These are phyloP conservation scores for Scleromitrula shiraiana DNA, from an alignment of 2,329 filamentous ascomycete genomes.

Conservation along the genomic window DNA sequence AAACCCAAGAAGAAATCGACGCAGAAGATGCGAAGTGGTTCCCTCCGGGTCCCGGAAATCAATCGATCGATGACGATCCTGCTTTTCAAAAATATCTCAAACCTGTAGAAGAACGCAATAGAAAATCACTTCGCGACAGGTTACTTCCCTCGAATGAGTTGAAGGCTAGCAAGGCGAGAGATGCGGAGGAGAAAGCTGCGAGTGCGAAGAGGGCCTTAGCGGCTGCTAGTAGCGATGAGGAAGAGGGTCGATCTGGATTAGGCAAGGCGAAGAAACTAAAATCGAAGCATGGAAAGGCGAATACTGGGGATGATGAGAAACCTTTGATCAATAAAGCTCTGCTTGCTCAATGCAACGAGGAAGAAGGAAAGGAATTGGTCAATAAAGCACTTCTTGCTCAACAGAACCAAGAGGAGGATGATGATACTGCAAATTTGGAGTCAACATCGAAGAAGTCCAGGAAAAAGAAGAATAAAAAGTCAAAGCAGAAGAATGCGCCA, in stretches of 20 bases:
- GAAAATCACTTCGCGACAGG: slow-evolving; percentile 28
- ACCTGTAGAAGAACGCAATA: slow-evolving; percentile 24
- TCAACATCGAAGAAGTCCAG: slow-evolving; percentile 8
- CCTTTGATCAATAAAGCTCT: slow-evolving; percentile 8
- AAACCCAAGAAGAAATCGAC: slow-evolving; percentile 29
- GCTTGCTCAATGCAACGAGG: not conserved
- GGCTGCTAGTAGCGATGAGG: slow-evolving; percentile 30
- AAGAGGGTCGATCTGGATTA: slow-evolving; percentile 29
- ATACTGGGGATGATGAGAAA: not conserved
- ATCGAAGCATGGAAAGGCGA: slow-evolving; percentile 1
- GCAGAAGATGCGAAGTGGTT: slow-evolving; percentile 28
- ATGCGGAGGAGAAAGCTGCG: slow-evolving; percentile 28
- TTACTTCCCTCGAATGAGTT: slow-evolving; percentile 26
- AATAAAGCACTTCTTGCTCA: slow-evolving; percentile 6
- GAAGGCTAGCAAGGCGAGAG: slow-evolving; percentile 27
- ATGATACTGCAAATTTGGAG: not conserved
- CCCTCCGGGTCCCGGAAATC: slow-evolving; percentile 22
- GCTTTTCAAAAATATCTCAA: slow-evolving; percentile 26
- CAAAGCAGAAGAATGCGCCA: slow-evolving; percentile 5
- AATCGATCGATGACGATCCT: slow-evolving; percentile 27
- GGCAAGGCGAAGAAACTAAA: slow-evolving; percentile 30
- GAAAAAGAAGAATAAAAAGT: slow-evolving; percentile 11
- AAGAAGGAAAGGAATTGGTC: slow-evolving; percentile 5
- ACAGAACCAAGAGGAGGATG: not conserved
- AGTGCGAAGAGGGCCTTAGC: slow-evolving; percentile 26